Evolutionary conservation across 2,329 filamentous ascomycete species (phyloP).

Genomic region (Waltergamsia citrina): DNA sequence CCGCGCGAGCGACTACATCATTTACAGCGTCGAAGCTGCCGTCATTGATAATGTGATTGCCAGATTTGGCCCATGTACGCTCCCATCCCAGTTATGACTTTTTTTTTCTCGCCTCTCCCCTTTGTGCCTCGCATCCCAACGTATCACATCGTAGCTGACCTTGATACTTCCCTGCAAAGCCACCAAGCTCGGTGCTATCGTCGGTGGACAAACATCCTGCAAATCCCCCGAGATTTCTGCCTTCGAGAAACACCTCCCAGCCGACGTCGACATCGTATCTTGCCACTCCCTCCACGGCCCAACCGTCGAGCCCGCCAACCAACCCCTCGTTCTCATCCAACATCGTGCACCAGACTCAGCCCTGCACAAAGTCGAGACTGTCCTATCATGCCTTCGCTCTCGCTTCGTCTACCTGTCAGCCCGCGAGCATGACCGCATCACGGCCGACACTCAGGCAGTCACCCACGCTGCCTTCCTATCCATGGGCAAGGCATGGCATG

Average conservation of each 20-base stretch:
- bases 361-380: conserved; percentile 67
- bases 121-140: too few species aligned
- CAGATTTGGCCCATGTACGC: conserved; percentile 80
- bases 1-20: conserved; percentile 93
- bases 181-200: conserved; percentile 89
- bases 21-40: conserved; percentile 96
- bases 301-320: conserved; percentile 75
- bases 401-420: conserved; percentile 84
- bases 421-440: conserved; percentile 88
- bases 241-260: conserved; percentile 80
- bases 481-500: conserved; percentile 97
- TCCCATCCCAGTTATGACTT: background rate
- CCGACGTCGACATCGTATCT: conserved; percentile 86
- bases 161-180: conserved; percentile 41
- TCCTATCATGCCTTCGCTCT: conserved; percentile 75
- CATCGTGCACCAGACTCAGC: conserved; percentile 75
- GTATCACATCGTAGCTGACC: conserved; percentile 1
- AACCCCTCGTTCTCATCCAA: conserved; percentile 88
- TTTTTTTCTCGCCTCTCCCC: too few species aligned
- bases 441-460: conserved; percentile 94
- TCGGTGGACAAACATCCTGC: conserved; percentile 96
- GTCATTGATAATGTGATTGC: conserved; percentile 81
- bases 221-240: conserved; percentile 93
- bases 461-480: conserved; percentile 94
- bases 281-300: conserved; percentile 96